Evolutionary conservation across 108 stramenopile genomes (phyloP).

Genomic region (Epithemia pelagica): DNA sequence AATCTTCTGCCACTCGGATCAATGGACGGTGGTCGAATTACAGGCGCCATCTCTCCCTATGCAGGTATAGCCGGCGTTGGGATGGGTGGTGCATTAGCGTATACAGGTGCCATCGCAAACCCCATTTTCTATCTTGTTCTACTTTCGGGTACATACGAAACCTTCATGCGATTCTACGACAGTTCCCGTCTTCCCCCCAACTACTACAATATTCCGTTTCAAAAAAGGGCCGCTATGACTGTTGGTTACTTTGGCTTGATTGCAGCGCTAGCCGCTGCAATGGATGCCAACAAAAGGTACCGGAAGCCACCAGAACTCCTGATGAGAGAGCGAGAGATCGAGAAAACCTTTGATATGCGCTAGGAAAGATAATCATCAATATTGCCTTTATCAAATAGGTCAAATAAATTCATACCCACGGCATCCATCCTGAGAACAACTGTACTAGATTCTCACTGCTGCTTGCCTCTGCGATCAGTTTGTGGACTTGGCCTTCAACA

Average conservation of each 20-base stretch:
- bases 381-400: background rate
- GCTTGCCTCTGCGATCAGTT: conserved; percentile 82
- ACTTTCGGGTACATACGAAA: conserved; percentile 73
- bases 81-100: conserved; percentile 61
- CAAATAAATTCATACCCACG: conserved; percentile 52
- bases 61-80: conserved; percentile 75
- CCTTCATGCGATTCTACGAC: conserved; percentile 75
- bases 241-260: conserved; percentile 77
- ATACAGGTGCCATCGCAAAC: conserved; percentile 65
- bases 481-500: conserved; percentile 87
- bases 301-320: conserved; percentile 67
- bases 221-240: conserved; percentile 50
- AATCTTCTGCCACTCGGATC: conserved; percentile 85
- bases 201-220: conserved; percentile 62
- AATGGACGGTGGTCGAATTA: conserved; percentile 91
- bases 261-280: conserved; percentile 62
- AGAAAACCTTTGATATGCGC: conserved; percentile 8
- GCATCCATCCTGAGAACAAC: conserved; percentile 88
- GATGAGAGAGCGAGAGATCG: conserved; percentile 32
- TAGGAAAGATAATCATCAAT: background rate
- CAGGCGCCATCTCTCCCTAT: conserved; percentile 75
- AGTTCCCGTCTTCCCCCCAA: conserved; percentile 51
- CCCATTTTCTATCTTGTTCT: conserved; percentile 89
- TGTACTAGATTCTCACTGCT: conserved; percentile 81
- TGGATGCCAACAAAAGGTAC: conserved; percentile 70